phyloP scores from a whole-genome alignment of 805 yeast species.

The Barnettozyma sucrosica region DNA sequence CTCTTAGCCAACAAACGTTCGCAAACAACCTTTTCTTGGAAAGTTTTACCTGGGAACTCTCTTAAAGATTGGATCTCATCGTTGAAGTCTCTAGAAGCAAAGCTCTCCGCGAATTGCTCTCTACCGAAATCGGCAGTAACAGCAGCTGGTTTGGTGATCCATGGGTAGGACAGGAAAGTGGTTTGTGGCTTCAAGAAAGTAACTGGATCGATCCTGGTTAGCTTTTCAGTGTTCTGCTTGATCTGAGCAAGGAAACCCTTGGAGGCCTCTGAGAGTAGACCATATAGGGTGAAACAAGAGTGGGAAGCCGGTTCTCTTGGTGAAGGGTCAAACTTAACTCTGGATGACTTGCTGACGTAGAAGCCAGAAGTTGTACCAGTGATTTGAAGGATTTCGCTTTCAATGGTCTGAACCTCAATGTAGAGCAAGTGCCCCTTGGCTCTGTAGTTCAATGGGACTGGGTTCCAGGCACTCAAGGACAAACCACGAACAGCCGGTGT shows the following conservation, averaged over 20 bases:
- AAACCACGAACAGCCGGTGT: conserved; percentile 49
- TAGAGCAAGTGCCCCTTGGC: conserved; percentile 78
- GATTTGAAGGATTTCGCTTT: conserved; percentile 71
- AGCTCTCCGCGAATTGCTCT: conserved; percentile 17
- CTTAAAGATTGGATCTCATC: conserved; percentile 82
- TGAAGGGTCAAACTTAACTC: conserved; percentile 64
- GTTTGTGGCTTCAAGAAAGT: conserved; percentile 58
- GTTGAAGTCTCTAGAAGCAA: conserved; percentile 71
- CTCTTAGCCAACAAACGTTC: conserved; percentile 71
- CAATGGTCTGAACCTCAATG: conserved; percentile 68
- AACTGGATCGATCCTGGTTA: conserved; percentile 43
- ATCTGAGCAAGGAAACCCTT: conserved; percentile 53
- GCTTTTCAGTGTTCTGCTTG: conserved; percentile 41
- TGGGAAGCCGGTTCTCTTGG: conserved; percentile 26
- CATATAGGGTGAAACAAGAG: conserved; percentile 42
- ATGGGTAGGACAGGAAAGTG: conserved; percentile 61
- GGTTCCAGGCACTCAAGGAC: conserved; percentile 77
- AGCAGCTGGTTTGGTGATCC: conserved; percentile 43
- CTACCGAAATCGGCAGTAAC: conserved; percentile 26
- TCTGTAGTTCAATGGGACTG: conserved; percentile 61
- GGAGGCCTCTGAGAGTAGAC: conserved; percentile 59
- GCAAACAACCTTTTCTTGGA: conserved; percentile 64
- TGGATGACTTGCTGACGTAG: conserved; percentile 65
- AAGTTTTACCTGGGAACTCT: conserved; percentile 55
- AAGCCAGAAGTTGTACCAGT: conserved; percentile 80